Percentiles rank a stretch among this genome's conserved stretches.
phyloP scores from a whole-genome alignment of 2,329 filamentous ascomycete species.

The Calonectria pseudoreteaudii region DNA sequence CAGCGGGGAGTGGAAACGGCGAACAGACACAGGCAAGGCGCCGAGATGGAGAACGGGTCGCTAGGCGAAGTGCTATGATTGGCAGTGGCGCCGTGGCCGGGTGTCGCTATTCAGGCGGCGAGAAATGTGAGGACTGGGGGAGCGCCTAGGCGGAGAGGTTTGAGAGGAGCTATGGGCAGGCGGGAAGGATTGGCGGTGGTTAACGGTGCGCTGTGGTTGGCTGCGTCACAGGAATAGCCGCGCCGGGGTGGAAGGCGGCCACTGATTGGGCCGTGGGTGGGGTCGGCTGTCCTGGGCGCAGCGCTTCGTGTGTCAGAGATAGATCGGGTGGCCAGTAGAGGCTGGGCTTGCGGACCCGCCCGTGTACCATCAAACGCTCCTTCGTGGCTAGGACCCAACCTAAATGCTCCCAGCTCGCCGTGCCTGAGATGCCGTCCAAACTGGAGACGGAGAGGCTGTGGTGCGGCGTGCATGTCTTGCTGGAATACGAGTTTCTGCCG shows the following conservation, averaged over 20 bases:
- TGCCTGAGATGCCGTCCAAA: not conserved
- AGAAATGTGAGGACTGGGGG: conserved; percentile 7
- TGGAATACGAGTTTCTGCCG: not conserved
- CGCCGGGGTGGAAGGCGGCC: conserved; percentile 27
- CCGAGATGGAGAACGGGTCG: conserved; percentile 9
- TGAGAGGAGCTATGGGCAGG: conserved; percentile 17
- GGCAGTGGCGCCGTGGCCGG: conserved; percentile 27
- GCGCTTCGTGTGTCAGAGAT: conserved; percentile 17
- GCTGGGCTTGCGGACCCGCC: not conserved
- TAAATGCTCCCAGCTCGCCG: not conserved
- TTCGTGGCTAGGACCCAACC: conserved; percentile 1
- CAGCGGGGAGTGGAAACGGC: conserved; percentile 16
- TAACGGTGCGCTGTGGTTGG: conserved; percentile 32
- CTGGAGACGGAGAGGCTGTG: not conserved
- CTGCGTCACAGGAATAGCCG: conserved; percentile 41
- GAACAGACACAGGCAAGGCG: conserved; percentile 12
- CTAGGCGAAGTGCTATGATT: conserved; percentile 11
- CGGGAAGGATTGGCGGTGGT: conserved; percentile 18
- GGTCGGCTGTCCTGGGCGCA: not conserved
- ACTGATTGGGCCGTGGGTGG: conserved; percentile 34
- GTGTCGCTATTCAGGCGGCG: conserved; percentile 20
- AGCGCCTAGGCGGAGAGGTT: conserved; percentile 12
- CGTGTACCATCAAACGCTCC: conserved; percentile 1
- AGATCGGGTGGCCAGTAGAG: not conserved
- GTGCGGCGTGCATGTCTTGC: not conserved